phyloP scores from a whole-genome alignment of 768 basidiomycete genomes.

The Panaeolus cyanescens region DNA sequence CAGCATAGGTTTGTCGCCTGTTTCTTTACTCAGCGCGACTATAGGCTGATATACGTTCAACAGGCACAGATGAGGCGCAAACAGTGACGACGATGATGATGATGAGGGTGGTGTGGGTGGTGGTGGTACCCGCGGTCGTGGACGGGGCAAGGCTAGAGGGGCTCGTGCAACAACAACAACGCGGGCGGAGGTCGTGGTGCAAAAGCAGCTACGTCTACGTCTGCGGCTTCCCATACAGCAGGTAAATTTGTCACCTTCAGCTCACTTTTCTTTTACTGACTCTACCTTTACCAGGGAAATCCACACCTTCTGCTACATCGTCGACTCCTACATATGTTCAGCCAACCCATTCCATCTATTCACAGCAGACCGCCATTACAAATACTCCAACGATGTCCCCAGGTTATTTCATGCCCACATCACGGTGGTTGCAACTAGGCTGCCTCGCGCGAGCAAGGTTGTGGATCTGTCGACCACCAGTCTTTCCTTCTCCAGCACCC shows the following conservation, averaged over 20 bases:
- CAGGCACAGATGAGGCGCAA: slow-evolving; percentile 98
- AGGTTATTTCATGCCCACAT: slow-evolving; percentile 36
- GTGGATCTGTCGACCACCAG: slow-evolving; percentile 59
- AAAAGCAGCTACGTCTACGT: slow-evolving; percentile 4
- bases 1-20: slow-evolving; percentile 76
- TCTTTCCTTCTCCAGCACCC: slow-evolving; percentile 67
- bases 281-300: neutral
- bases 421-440: slow-evolving; percentile 56
- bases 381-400: neutral
- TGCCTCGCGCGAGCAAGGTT: slow-evolving; percentile 44
- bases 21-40: neutral
- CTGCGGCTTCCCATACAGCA: slow-evolving; percentile 12
- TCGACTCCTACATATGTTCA: neutral
- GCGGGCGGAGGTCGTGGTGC: slow-evolving; percentile 10
- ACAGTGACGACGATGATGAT: too few species aligned
- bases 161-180: neutral
- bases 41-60: neutral
- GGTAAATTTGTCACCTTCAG: neutral
- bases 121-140: slow-evolving; percentile 16
- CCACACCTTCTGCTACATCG: neutral
- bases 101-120: slow-evolving; percentile 30
- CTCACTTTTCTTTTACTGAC: neutral
- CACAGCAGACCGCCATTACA: neutral
- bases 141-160: slow-evolving; percentile 3
- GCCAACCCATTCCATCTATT: neutral